Percentiles rank a stretch among this genome's conserved stretches.
Evolutionary conservation across 2,329 filamentous ascomycete species (phyloP).

Genomic region (Fusarium algeriense): DNA sequence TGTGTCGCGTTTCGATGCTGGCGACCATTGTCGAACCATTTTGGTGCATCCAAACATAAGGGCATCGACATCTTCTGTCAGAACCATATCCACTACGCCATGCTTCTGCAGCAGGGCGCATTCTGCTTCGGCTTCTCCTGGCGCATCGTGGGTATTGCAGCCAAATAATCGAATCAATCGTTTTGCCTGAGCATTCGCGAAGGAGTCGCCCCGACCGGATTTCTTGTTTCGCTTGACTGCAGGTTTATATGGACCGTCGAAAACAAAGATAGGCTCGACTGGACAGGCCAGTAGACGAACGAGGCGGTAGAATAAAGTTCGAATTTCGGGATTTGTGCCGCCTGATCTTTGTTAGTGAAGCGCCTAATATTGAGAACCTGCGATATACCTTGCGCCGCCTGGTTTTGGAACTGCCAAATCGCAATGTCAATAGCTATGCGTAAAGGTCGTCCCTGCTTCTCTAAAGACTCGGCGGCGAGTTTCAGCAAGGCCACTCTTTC

Average conservation of each 20-base stretch:
- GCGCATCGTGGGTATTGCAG: slow-evolving; percentile 86
- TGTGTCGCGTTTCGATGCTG: slow-evolving; percentile 74
- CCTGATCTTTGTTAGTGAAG: slow-evolving; percentile 59
- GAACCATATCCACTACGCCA: slow-evolving; percentile 89
- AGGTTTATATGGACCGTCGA: slow-evolving; percentile 88
- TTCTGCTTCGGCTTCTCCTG: slow-evolving; percentile 95
- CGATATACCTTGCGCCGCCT: slow-evolving; percentile 76
- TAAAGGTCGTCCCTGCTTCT: slow-evolving; percentile 77
- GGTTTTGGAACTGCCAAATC: slow-evolving; percentile 97
- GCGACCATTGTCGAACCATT: slow-evolving; percentile 85
- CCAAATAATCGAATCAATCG: slow-evolving; percentile 86
- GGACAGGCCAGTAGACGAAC: slow-evolving; percentile 79
- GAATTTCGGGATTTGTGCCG: slow-evolving; percentile 88
- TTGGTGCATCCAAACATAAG: slow-evolving; percentile 93
- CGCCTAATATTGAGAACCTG: not conserved
- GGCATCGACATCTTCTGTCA: slow-evolving; percentile 97
- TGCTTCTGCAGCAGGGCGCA: slow-evolving; percentile 86
- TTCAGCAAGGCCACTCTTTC: slow-evolving; percentile 84
- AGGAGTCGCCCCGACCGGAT: slow-evolving; percentile 72
- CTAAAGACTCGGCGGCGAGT: slow-evolving; percentile 82
- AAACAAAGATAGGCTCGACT: slow-evolving; percentile 91
- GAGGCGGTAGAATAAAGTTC: slow-evolving; percentile 93
- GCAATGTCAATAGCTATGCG: slow-evolving; percentile 93
- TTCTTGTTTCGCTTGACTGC: slow-evolving; percentile 89
- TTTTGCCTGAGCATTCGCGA: slow-evolving; percentile 83